Conservation (phyloP, 1,139 yeast species). For the Diutina neorugosa region DNA sequence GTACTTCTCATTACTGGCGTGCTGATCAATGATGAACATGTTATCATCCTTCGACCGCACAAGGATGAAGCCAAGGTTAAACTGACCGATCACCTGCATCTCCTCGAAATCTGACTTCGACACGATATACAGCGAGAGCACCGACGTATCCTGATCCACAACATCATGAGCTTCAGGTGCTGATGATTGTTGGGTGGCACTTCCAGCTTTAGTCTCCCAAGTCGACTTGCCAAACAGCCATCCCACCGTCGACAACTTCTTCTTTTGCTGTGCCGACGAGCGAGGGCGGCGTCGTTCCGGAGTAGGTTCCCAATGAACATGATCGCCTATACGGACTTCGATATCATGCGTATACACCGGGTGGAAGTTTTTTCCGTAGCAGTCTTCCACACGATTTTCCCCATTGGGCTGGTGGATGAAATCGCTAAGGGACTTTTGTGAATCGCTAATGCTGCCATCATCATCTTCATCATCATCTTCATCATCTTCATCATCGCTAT, state of each 20-base stretch:
- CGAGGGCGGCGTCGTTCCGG: neutral
- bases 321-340: neutral
- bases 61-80: conserved; percentile 74
- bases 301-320: neutral
- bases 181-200: neutral
- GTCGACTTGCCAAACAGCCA: neutral
- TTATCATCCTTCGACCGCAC: conserved; percentile 45
- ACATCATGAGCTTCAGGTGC: neutral
- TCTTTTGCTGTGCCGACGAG: neutral
- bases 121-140: neutral
- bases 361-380: neutral
- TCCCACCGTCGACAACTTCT: neutral
- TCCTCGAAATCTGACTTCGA: conserved; percentile 46
- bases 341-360: neutral
- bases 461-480: neutral
- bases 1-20: conserved; percentile 91
- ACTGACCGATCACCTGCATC: conserved; percentile 84
- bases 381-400: neutral
- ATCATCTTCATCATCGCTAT: too few relatives aligned
- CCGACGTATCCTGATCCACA: neutral
- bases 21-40: conserved; percentile 86
- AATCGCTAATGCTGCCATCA: neutral
- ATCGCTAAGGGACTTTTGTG: neutral
- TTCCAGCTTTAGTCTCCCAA: neutral
- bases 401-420: neutral